These are phyloP conservation scores for Phialemonium atrogriseum DNA, from an alignment of 2,329 filamentous ascomycete species.

Conservation along the genomic window DNA sequence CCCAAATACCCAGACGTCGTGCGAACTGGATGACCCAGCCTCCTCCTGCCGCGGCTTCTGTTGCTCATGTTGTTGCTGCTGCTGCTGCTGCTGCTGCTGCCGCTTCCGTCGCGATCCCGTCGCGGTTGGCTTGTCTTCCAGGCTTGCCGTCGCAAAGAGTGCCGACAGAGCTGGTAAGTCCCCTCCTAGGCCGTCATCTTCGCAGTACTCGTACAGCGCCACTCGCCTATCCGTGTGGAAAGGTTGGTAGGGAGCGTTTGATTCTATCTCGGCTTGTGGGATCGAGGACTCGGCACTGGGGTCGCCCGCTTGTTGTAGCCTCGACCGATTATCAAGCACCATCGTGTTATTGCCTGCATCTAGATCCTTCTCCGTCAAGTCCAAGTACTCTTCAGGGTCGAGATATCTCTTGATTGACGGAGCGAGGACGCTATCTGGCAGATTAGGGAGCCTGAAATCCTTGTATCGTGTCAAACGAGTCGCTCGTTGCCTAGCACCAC, in stretches of 20 bases:
- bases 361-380: constrained; percentile 42
- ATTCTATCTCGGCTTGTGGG: constrained; percentile 82
- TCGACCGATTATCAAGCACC: constrained; percentile 35
- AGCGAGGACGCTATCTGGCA: constrained; percentile 52
- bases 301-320: constrained; percentile 25
- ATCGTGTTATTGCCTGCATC: constrained; percentile 48
- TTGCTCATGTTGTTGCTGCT: constrained; percentile 20
- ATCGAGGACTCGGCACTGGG: constrained; percentile 54
- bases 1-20: constrained; percentile 63
- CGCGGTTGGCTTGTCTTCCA: constrained; percentile 28
- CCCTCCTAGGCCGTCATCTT: constrained; percentile 2
- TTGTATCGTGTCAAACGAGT: constrained; percentile 50
- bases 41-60: not conserved
- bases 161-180: constrained; percentile 15
- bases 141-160: constrained; percentile 29
- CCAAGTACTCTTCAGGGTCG: constrained; percentile 47
- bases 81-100: constrained; percentile 21
- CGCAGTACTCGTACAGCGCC: constrained; percentile 59
- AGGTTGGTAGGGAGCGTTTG: constrained; percentile 88
- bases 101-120: constrained; percentile 17
- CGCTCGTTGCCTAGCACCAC: constrained; percentile 41
- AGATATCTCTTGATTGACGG: constrained; percentile 48
- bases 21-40: too few relatives aligned
- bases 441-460: constrained; percentile 57
- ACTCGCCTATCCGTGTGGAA: constrained; percentile 90